Evolutionary conservation across 257 asterid species (phyloP).

Genomic region (Salvia rosmarinus): DNA sequence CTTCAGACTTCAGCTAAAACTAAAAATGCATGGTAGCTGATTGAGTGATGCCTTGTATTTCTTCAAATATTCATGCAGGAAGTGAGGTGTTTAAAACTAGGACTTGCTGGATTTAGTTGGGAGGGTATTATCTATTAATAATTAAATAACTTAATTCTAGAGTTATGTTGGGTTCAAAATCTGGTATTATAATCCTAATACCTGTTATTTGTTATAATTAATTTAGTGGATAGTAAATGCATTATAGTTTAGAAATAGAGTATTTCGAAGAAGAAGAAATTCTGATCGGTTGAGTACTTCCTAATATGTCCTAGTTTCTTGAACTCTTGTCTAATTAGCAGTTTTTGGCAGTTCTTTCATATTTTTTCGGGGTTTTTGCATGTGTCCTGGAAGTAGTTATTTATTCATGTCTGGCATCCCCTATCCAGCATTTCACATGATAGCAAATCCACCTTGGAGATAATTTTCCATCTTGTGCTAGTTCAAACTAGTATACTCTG

Average conservation of each 20-base stretch:
- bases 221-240: slow-evolving; percentile 5
- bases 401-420: slow-evolving; percentile 17
- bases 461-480: slow-evolving; percentile 9
- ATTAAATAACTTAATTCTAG: not conserved
- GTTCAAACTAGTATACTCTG: slow-evolving; percentile 23
- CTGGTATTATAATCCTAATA: too few relatives aligned
- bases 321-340: slow-evolving; percentile 3
- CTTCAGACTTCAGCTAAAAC: not conserved
- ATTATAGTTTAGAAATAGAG: not conserved
- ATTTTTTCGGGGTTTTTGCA: not conserved
- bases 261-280: not conserved
- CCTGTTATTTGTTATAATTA: not conserved
- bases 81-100: not conserved
- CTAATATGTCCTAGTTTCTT: slow-evolving; percentile 5
- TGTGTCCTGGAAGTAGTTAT: slow-evolving; percentile 3
- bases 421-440: not conserved
- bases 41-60: slow-evolving; percentile 9
- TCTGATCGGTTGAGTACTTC: not conserved
- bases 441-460: slow-evolving; percentile 20
- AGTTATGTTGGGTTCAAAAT: slow-evolving; percentile 10
- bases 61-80: not conserved
- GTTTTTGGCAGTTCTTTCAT: slow-evolving; percentile 1
- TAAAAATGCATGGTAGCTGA: slow-evolving; percentile 11
- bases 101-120: slow-evolving; percentile 21
- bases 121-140: slow-evolving; percentile 3